Evolutionary conservation across 305 asterid species (phyloP).

Genomic region (Fraxinus dipetala): DNA sequence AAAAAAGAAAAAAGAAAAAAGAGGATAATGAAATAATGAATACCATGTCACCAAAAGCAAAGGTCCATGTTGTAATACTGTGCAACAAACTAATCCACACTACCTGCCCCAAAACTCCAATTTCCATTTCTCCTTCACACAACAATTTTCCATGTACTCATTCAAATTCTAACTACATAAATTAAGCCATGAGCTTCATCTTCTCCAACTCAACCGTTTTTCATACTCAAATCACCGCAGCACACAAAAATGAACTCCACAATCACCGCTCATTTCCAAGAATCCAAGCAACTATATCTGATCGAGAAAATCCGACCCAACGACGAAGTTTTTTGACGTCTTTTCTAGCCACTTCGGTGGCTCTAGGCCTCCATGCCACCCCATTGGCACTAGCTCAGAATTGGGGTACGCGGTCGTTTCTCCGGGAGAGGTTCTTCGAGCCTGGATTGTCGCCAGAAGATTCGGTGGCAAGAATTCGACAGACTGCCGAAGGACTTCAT

Average conservation of each 20-base stretch:
- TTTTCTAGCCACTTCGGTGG: constrained; percentile 35
- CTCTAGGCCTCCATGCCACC: constrained; percentile 29
- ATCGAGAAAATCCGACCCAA: constrained; percentile 5
- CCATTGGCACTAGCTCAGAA: constrained; percentile 53
- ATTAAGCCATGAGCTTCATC: constrained; percentile 41
- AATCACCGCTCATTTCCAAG: constrained; percentile 4
- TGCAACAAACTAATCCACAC: constrained; percentile 28
- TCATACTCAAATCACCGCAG: constrained; percentile 31
- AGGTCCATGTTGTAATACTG: constrained; percentile 44
- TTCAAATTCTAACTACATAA: neutral
- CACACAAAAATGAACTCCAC: constrained; percentile 9
- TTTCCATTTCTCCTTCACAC: neutral
- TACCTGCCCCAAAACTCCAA: neutral
- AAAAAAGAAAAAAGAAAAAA: neutral
- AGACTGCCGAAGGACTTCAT: constrained; percentile 74
- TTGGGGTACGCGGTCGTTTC: constrained; percentile 70
- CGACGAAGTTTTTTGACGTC: constrained; percentile 40
- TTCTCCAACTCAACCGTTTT: constrained; percentile 47
- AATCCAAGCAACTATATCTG: constrained; percentile 22
- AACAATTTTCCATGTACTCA: neutral
- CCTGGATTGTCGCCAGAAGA: constrained; percentile 72
- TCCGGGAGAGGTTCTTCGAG: constrained; percentile 50
- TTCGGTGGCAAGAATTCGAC: constrained; percentile 58
- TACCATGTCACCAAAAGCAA: constrained; percentile 48
- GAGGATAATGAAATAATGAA: constrained; percentile 44